Conservation (phyloP, 441 rosid genomes). For the Croton laevigatus region DNA sequence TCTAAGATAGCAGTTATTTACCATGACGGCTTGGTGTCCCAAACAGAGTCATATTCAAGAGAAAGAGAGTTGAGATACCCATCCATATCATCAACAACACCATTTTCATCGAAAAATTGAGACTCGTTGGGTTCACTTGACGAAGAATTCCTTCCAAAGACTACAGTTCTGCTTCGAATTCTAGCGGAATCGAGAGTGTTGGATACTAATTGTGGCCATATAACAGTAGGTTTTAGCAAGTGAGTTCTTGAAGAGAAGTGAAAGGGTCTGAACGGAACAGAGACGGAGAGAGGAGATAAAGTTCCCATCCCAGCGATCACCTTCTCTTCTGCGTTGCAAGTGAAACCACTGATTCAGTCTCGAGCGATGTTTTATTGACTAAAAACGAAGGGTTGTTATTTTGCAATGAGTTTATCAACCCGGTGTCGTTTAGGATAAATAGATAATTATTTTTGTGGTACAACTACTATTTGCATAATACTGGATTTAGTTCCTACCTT, state of each 20-base stretch:
- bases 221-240: conserved; percentile 2
- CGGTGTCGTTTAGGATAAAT: too few relatives aligned
- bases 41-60: conserved; percentile 93
- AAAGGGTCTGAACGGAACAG: conserved; percentile 17
- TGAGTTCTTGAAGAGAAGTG: conserved; percentile 17
- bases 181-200: conserved; percentile 18
- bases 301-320: conserved; percentile 25
- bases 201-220: conserved; percentile 4
- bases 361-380: background rate
- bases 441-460: too few relatives aligned
- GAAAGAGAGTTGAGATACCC: conserved; percentile 78
- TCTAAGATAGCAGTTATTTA: conserved; percentile 19
- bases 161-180: conserved; percentile 28
- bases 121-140: conserved; percentile 37
- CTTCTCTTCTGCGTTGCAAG: too few relatives aligned
- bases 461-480: too few relatives aligned
- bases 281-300: conserved; percentile 28
- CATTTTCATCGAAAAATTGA: conserved; percentile 58
- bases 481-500: too few relatives aligned
- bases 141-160: conserved; percentile 40
- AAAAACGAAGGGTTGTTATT: background rate
- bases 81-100: conserved; percentile 76
- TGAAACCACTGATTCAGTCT: too few relatives aligned
- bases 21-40: conserved; percentile 98
- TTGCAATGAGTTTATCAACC: background rate